phyloP scores from a whole-genome alignment of 1,139 yeast genomes.

The Suhomyces kunorum region DNA sequence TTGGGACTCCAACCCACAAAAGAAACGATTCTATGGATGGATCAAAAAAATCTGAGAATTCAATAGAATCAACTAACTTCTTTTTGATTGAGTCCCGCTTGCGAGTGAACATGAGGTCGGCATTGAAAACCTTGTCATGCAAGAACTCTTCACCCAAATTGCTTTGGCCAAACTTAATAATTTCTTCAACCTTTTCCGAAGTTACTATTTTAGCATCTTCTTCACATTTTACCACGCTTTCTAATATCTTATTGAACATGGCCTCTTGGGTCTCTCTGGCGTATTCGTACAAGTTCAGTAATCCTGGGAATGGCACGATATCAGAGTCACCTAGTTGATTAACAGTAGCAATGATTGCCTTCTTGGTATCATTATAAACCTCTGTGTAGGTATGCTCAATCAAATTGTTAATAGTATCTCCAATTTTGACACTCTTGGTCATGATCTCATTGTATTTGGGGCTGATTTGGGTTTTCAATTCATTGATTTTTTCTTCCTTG shows the following conservation, averaged over 20 bases:
- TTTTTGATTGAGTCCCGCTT: constrained; percentile 64
- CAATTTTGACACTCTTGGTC: constrained; percentile 52
- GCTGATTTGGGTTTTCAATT: constrained; percentile 51
- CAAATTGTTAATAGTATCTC: constrained; percentile 60
- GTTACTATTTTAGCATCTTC: constrained; percentile 65
- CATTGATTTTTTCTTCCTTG: constrained; percentile 43
- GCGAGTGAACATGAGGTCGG: constrained; percentile 82
- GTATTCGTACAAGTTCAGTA: constrained; percentile 67
- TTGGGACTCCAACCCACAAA: constrained; percentile 45
- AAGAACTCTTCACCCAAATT: constrained; percentile 60
- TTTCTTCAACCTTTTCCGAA: constrained; percentile 56
- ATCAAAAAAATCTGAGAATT: constrained; percentile 73
- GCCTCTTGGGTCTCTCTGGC: constrained; percentile 68
- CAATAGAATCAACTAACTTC: constrained; percentile 58
- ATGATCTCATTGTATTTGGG: constrained; percentile 66
- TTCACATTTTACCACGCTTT: constrained; percentile 69
- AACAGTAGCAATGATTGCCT: constrained; percentile 55
- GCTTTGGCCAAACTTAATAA: constrained; percentile 63
- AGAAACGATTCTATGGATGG: constrained; percentile 64
- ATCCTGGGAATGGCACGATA: constrained; percentile 55
- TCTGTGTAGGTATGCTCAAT: constrained; percentile 62
- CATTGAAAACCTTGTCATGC: constrained; percentile 67
- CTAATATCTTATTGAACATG: constrained; percentile 63
- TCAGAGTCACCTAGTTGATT: constrained; percentile 56
- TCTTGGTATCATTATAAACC: constrained; percentile 62